Evolutionary conservation across 192 early-diverging fungal genomes (phyloP), one percentile per base, ranked within the genome.

Genomic region (Diversispora eburnea): DNA sequence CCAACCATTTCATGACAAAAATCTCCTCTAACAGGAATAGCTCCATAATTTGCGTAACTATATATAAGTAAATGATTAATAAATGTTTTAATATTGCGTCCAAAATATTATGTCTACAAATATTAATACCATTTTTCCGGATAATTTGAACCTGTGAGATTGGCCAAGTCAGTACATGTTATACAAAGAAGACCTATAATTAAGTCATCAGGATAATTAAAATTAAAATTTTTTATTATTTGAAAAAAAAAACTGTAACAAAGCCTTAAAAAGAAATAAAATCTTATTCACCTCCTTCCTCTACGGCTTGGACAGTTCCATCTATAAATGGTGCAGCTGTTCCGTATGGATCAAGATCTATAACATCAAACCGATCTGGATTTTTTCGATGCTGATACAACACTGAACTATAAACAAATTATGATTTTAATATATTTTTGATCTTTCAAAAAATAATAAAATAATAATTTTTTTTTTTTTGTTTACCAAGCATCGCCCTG

Each of bases 261-360:
- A n/a, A n/a, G n/a, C 4, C 45, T 17, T 58, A 60, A 62, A 5
- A 45, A 0, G n/a, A 41, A 33, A 39, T 13, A 25, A 15, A 62
- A 2, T 48, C 17, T 10, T 5, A 3, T 67, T 22, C 82, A 81
- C 91, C 95, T 71, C 94, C 95, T 55, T 96, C 90, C 22, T 84
- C 74, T 10, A 97, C 94, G 3, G 94, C 87, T 67, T 98, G 93
- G 5, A 99, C 90, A 4, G 96, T 95, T 9, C 88, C 95, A 77
- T 99, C 98, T 17, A 98, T 76, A 77, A 99, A 99, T 5, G 95
- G 96, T 0, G 96, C 86, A 0, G 96, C 96, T 2, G 94, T 91
- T 42, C 98, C 98, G 77, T 98, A 99, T 13, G 98, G 98, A 80
- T 99, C 98, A 71, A 97, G 79, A 80, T 97, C 96, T 33, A 97